phyloP scores from a whole-genome alignment of 2,329 filamentous ascomycete species.

The Moelleriella libera region DNA sequence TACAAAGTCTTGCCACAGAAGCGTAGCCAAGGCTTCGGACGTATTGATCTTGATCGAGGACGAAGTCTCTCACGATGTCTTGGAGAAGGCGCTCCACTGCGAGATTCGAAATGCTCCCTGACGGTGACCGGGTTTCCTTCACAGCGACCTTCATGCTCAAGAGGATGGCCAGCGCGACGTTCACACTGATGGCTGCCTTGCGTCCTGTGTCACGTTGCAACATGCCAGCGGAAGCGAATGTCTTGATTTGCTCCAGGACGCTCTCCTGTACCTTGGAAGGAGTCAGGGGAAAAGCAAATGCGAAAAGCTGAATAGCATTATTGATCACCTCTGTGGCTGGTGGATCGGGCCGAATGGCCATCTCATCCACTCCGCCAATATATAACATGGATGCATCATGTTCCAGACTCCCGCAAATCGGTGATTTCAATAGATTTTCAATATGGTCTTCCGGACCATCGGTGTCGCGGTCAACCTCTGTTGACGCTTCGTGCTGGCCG shows the following conservation, averaged over 20 bases:
- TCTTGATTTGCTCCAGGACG: slow-evolving; percentile 83
- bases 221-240: slow-evolving; percentile 67
- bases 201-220: slow-evolving; percentile 77
- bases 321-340: slow-evolving; percentile 90
- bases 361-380: slow-evolving; percentile 30
- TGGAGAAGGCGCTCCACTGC: slow-evolving; percentile 77
- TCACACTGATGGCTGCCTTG: slow-evolving; percentile 82
- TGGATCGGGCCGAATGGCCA: slow-evolving; percentile 49
- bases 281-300: slow-evolving; percentile 78
- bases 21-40: slow-evolving; percentile 77
- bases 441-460: slow-evolving; percentile 50
- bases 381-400: slow-evolving; percentile 82
- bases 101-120: slow-evolving; percentile 58
- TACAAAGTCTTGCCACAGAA: slow-evolving; percentile 76
- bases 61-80: slow-evolving; percentile 56
- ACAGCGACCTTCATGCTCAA: slow-evolving; percentile 71
- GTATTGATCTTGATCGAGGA: slow-evolving; percentile 73
- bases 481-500: slow-evolving; percentile 46
- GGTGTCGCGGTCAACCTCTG: slow-evolving; percentile 31
- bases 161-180: slow-evolving; percentile 70
- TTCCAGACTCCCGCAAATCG: slow-evolving; percentile 71
- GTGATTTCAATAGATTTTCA: slow-evolving; percentile 47
- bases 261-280: slow-evolving; percentile 90
- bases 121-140: slow-evolving; percentile 59
- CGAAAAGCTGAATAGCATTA: slow-evolving; percentile 83